These are phyloP conservation scores for Pharus latifolius DNA, from an alignment of 176 grass and related monocot species.

Conservation along the genomic window DNA sequence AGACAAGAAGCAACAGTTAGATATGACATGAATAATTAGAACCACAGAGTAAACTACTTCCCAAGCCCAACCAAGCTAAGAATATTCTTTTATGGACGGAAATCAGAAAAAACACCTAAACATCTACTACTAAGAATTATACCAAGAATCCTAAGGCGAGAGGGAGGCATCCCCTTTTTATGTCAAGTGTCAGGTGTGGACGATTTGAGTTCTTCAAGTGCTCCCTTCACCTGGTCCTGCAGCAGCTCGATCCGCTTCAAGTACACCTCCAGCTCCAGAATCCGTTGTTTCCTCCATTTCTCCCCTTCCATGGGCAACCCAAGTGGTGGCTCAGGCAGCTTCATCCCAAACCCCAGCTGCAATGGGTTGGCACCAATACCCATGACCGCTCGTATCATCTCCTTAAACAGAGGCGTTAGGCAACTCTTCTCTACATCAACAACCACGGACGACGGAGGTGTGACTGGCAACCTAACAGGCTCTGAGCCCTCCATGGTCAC, in stretches of 20 bases:
- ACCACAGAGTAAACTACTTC: conserved; percentile 24
- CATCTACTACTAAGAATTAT: conserved; percentile 23
- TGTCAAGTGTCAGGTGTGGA: conserved; percentile 29
- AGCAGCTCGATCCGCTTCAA: conserved; percentile 86
- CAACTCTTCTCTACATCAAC: conserved; percentile 47
- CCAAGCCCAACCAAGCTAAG: conserved; percentile 18
- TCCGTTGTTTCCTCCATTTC: conserved; percentile 73
- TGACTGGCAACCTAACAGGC: conserved; percentile 12
- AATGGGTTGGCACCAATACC: conserved; percentile 22
- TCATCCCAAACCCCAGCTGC: neutral
- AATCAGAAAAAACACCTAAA: conserved; percentile 15
- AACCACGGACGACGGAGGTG: conserved; percentile 21
- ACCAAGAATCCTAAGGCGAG: conserved; percentile 30
- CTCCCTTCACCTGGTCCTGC: conserved; percentile 53
- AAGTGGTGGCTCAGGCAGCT: neutral
- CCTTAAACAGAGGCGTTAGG: conserved; percentile 73
- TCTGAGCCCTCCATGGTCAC: conserved; percentile 32
- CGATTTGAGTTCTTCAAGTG: conserved; percentile 64
- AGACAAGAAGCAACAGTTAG: neutral
- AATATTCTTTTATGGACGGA: conserved; percentile 36
- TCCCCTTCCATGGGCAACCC: conserved; percentile 44
- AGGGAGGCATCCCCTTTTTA: neutral
- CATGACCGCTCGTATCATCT: conserved; percentile 52
- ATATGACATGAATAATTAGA: conserved; percentile 37
- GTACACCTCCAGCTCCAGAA: conserved; percentile 91